Base-by-base conservation (phyloP, 148 eudicot genomes). In the Spergularia marina region DNA sequence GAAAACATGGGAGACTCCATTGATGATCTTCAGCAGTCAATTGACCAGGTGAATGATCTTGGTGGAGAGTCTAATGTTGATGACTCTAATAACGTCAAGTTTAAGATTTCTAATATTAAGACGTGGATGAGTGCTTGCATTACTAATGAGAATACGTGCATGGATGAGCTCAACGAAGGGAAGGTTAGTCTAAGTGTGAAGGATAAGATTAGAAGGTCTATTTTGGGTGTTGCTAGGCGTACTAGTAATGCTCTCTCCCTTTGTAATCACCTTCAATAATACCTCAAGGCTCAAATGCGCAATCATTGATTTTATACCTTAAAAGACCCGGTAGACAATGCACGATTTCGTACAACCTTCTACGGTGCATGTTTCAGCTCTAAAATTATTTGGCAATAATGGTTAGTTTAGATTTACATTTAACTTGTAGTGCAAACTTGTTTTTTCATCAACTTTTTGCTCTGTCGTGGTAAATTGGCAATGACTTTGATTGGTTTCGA, bases 101-200 rank as follows among this genome's bases (percentile, higher is more conserved):
- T 81, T 67, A 81, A 76, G 80, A 54, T 89, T 59, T 70, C 78
- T 1, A 85, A 77, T n/a, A 81, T 87, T 0, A 80, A 82, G 85
- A 86, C 89, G 8, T 88, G 86, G 82, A 70, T 75, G 44, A 90
- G 95, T 39, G 90, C 91, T 0, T 90, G 91, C n/a, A 79, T 88
- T 2, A 86, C 91, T 1, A 82, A 88, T 53, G 85, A 85, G 72
- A 70, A 84, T 36, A 85, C 89, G 18, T 89, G 97, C 62, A 77
- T 81, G 72, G 97, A 91, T 52, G 93, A 81, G 72, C 62, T 90
- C 68, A 56, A 54, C 3, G 90, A 74, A 11, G 20, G 79, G 30
- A 65, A 76, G 47, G 82, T 80, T 53, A 74, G 79, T 44, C 18
- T 36, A 1, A 17, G 12, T 14, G 79, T 82, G n/a, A 85, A 71